Evolutionary conservation across 1,139 yeast genomes (phyloP).

Genomic region (Taphrina pruni): DNA sequence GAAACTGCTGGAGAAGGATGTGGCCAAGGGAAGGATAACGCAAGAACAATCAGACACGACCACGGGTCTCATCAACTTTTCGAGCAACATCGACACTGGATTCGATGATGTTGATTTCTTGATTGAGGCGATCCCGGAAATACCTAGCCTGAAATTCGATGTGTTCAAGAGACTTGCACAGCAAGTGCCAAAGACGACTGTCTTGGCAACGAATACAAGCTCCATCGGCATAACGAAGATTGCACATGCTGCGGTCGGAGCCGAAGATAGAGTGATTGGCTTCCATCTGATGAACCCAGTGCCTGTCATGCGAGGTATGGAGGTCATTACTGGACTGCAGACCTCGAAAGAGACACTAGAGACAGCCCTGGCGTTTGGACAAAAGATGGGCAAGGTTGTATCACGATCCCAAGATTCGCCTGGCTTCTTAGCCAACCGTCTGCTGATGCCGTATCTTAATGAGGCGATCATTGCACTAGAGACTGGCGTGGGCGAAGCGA

Average conservation of each 20-base stretch:
- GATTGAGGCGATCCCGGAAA: constrained; percentile 58
- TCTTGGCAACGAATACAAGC: constrained; percentile 57
- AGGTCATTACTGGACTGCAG: constrained; percentile 56
- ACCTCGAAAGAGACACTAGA: constrained; percentile 53
- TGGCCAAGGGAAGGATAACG: constrained; percentile 52
- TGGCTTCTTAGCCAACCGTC: constrained; percentile 57
- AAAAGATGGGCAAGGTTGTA: constrained; percentile 53
- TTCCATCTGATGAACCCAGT: constrained; percentile 59
- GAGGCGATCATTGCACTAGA: constrained; percentile 56
- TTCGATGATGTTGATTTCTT: constrained; percentile 52
- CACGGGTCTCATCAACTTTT: constrained; percentile 48
- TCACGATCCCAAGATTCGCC: constrained; percentile 55
- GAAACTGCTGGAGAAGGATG: constrained; percentile 53
- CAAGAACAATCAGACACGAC: constrained; percentile 51
- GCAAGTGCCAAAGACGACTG: constrained; percentile 49
- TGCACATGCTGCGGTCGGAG: constrained; percentile 55
- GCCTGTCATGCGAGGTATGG: constrained; percentile 58
- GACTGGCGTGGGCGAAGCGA: constrained; percentile 55
- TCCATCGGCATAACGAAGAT: constrained; percentile 56
- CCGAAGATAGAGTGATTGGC: constrained; percentile 55
- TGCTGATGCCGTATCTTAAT: constrained; percentile 56
- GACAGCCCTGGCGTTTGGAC: constrained; percentile 51
- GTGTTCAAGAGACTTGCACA: constrained; percentile 53
- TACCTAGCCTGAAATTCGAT: constrained; percentile 52
- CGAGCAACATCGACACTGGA: constrained; percentile 49